A percentile compares a stretch with the other conserved stretches of the same genome.
phyloP scores from a whole-genome alignment of 1,284 basidiomycete species.

The Moesziomyces globuligerus region DNA sequence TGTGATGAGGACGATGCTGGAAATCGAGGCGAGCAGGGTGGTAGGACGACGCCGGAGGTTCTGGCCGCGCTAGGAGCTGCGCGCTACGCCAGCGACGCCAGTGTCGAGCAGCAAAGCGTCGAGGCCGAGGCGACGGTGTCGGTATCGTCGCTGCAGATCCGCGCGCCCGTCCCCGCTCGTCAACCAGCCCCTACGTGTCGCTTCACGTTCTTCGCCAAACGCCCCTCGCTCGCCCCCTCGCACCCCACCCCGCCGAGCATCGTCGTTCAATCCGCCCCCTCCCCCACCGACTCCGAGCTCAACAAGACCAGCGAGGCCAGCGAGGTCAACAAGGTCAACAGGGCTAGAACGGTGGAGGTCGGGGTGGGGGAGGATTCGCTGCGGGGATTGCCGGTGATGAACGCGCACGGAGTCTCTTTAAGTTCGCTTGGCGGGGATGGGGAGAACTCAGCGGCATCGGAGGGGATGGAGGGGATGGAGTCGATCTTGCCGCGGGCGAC shows the following conservation, averaged over 20 bases:
- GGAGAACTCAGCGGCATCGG: neutral
- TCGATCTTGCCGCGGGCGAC: constrained; percentile 42
- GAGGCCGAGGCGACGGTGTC: no score
- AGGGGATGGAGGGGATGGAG: constrained; percentile 2
- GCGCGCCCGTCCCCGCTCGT: constrained; percentile 4
- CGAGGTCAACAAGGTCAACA: no score
- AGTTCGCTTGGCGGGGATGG: neutral
- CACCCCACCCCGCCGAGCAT: neutral
- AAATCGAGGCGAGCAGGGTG: no score
- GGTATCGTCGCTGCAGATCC: constrained; percentile 19
- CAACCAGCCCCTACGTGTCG: constrained; percentile 7
- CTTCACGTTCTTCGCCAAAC: constrained; percentile 30
- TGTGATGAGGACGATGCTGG: neutral
- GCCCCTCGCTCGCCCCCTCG: neutral
- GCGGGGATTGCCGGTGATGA: constrained; percentile 12
- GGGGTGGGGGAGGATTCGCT: neutral
- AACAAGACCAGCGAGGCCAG: neutral
- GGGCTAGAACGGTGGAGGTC: no score
- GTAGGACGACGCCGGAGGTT: no score
- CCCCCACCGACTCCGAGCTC: neutral
- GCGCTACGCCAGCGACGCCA: no score
- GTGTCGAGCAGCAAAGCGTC: no score
- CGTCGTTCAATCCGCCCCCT: no score
- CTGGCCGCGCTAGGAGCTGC: no score
- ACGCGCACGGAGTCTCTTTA: constrained; percentile 5